These are phyloP conservation scores for Gynochthodes officinalis DNA, from an alignment of 257 asterid species.

Conservation along the genomic window DNA sequence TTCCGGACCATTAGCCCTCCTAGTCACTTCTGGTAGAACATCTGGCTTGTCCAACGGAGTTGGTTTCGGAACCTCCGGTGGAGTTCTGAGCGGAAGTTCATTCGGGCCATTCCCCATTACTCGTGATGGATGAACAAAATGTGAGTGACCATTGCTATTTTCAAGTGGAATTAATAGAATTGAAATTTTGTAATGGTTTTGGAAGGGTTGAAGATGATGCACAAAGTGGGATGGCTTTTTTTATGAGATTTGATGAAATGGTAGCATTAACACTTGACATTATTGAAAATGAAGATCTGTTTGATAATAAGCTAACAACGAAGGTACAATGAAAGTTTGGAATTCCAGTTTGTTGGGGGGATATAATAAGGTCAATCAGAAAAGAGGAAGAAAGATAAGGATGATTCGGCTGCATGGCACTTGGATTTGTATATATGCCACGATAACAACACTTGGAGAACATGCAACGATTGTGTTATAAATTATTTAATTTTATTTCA, in stretches of 20 bases:
- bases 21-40: slow-evolving; percentile 41
- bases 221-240: slow-evolving; percentile 25
- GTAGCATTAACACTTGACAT: slow-evolving; percentile 30
- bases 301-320: too few species aligned
- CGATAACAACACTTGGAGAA: background rate
- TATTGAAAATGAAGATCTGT: background rate
- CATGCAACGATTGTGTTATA: slow-evolving; percentile 21
- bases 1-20: slow-evolving; percentile 40
- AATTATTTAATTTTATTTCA: too few species aligned
- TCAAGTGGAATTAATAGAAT: slow-evolving; percentile 3
- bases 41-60: slow-evolving; percentile 31
- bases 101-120: slow-evolving; percentile 28
- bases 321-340: too few species aligned
- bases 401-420: background rate
- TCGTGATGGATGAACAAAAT: slow-evolving; percentile 6
- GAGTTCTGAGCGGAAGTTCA: slow-evolving; percentile 32
- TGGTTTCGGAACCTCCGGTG: slow-evolving; percentile 44
- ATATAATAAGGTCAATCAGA: background rate
- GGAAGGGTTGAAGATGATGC: slow-evolving; percentile 6
- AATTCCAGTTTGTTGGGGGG: too few species aligned
- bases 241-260: slow-evolving; percentile 27
- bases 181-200: background rate
- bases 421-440: background rate
- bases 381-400: background rate
- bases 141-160: background rate